Base-by-base conservation (phyloP, 208 protist species). In the Paratrypanosoma confusum region DNA sequence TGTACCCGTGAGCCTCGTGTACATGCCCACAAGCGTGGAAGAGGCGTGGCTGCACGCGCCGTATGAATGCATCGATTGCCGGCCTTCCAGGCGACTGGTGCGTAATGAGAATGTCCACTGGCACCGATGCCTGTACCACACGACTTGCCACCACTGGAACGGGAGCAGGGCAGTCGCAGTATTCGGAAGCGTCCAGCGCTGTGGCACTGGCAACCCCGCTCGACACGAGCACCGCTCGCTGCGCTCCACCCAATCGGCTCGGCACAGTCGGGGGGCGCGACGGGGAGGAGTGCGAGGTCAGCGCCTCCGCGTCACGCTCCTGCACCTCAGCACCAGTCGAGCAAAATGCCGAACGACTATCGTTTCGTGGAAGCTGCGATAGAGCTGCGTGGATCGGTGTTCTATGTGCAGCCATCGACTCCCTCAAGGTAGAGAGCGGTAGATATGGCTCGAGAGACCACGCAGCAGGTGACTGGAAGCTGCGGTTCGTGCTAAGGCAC, bases 91-190 rank as follows among this genome's bases (percentile, higher is more conserved):
- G 39, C 31, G 57, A 65, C 41, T 82, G 73, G 27, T 82, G 73
- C 5, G 70, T 62, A 11, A 82, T 33, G 7, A 82, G 44, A 8
- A 82, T 54, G 44, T 82, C 73, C 5, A 82, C 44, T 13, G 64
- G 57, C 6, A 67, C 73, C 5, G 21, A 16, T 4, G 65, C 57
- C 4, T 25, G 29, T 3, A 21, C 63, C 24, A 78, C 73, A 3
- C 65, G 24, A n/a, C 62, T 41, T 42, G 54, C 27, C 14, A 23
- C n/a, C 13, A 39, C 35, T 8, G 24, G 7, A 3, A 29, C 6
- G 8, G 45, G 21, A 34, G 45, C 28, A 25, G n/a, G 33, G 25
- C 5, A 27, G n/a, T 25, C 22, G 17, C 16, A 22, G 27, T 45
- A n/a, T 3, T 47, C 27, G 18, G 7, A n/a, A 8, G 28, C 3